Evolutionary conservation across 2,329 filamentous ascomycete genomes (phyloP).

Genomic region (Arthroderma sp.): DNA sequence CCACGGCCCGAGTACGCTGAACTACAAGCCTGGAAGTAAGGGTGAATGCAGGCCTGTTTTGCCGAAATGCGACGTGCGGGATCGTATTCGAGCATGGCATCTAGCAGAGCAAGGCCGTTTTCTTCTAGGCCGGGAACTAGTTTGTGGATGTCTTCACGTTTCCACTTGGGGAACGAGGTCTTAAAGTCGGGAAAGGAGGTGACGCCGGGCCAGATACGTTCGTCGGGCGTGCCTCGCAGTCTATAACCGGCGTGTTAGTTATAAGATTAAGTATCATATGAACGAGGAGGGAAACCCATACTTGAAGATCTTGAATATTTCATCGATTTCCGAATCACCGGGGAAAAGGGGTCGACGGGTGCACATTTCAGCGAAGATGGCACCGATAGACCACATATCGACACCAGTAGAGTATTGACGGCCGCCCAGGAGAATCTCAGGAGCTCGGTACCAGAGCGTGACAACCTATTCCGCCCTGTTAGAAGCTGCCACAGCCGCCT

Average conservation of each 20-base stretch:
- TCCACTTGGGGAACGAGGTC: slow-evolving; percentile 82
- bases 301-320: slow-evolving; percentile 93
- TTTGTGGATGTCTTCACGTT: slow-evolving; percentile 52
- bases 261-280: neutral
- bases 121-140: slow-evolving; percentile 65
- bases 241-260: slow-evolving; percentile 30
- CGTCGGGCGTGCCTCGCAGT: slow-evolving; percentile 69
- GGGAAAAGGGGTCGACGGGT: slow-evolving; percentile 86
- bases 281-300: slow-evolving; percentile 31
- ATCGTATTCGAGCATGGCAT: slow-evolving; percentile 70
- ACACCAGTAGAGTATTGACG: slow-evolving; percentile 89
- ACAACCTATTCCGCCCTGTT: slow-evolving; percentile 50
- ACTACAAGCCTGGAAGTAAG: slow-evolving; percentile 57
- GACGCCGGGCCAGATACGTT: slow-evolving; percentile 76
- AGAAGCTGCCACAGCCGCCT: neutral
- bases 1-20: slow-evolving; percentile 37
- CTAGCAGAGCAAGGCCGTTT: slow-evolving; percentile 39
- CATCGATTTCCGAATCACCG: slow-evolving; percentile 83
- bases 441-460: slow-evolving; percentile 83
- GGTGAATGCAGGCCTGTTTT: slow-evolving; percentile 73
- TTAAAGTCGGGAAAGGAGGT: slow-evolving; percentile 95
- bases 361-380: slow-evolving; percentile 95
- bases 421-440: slow-evolving; percentile 80
- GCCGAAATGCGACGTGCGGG: slow-evolving; percentile 77
- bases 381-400: slow-evolving; percentile 91